Base-by-base conservation (phyloP, 768 basidiomycete species). In the Xanthoconium stramineum region DNA sequence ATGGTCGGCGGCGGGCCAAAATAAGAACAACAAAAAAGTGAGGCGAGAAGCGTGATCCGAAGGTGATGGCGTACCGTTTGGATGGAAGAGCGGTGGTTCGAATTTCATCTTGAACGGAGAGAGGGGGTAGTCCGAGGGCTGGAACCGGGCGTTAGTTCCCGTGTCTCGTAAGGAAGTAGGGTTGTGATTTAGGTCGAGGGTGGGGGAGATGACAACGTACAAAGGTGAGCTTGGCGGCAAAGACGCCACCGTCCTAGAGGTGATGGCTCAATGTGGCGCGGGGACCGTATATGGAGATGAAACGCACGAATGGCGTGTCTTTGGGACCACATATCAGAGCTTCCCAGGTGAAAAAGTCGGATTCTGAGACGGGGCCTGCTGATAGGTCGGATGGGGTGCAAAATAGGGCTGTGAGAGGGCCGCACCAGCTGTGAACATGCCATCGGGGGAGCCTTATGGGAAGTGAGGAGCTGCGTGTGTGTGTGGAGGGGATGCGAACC, bases 81-180 rank as follows among this genome's bases (percentile, higher is more conserved):
- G 97, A 74, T 99, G 97, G 74, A 98, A 91, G 53, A 99, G 72
- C 3, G 96, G 95, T 4, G 97, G 97, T 44, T 98, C 94, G 66
- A 99, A 99, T 67, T 83, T 93, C 97, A 99, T 98, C 77, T 94
- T 98, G 86, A 98, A 98, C 19, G 97, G 97, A 50, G 92, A 96
- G 65, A 99, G 76, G 33, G 97, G 97, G 74, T 99, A 99, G 69
- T 99, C 97, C 38, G 80, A 69, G 0, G 94, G 94, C 93, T 52
- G 11, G 28, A 7, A 24, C 2, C 14, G 14, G 3, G 17, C n/a
- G 15, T 7, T 3, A 14, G 17, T 10, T 32, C 24, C 13, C 43
- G 15, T 8, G 30, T 46, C 45, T 39, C 48, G 48, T 38, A 17
- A 36, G 6, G 5, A 6, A 5, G 12, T 2, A 24, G 24, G 24